Evolutionary conservation across 1,139 yeast species (phyloP), one percentile per base, ranked within the genome.

Genomic region (Magnusiomyces sp.): DNA sequence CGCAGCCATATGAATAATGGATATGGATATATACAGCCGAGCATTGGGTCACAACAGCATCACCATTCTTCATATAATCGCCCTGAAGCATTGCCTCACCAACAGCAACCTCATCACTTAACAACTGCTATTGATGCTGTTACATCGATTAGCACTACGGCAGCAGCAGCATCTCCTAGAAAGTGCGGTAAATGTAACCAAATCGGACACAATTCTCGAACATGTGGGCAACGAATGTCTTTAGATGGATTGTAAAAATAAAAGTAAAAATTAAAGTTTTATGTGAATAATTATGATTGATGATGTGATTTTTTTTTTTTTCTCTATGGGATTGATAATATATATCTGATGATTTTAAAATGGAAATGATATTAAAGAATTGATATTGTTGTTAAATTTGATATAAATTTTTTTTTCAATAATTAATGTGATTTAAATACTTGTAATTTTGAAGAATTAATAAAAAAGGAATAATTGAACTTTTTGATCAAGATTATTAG

Each of bases 161-260:
- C 23, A 2, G 17, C 32, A 2, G 32, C 38, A 27, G 31, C 43
- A 11, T 31, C 50, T n/a, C 46, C 50, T 17, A 34, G 54, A 16
- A 36, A 48, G 37, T 51, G 54, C 38, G 54, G 54, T 14, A 51
- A 51, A 47, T 51, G 54, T 38, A 51, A 51, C 43, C 50, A 51
- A 31, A 43, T 49, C 46, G 54, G 54, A 3, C 54, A 51, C 40
- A 51, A 51, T 38, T 40, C 54, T 10, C 17, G 54, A 36, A 51
- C 54, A 13, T 51, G 54, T 34, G 54, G 54, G 2, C 51, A 51
- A 29, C 41, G 54, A 7, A 27, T 51, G n/a, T 48, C 51, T 36
- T 34, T 51, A 2, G 51, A 49, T 32, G 50, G 51, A 17, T 49
- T 49, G 43, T 51, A 44, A 48, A 19, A 14, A 14, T 3, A 20